Conservation (phyloP, 306 rosid species). For the Begonia peltatifolia region DNA sequence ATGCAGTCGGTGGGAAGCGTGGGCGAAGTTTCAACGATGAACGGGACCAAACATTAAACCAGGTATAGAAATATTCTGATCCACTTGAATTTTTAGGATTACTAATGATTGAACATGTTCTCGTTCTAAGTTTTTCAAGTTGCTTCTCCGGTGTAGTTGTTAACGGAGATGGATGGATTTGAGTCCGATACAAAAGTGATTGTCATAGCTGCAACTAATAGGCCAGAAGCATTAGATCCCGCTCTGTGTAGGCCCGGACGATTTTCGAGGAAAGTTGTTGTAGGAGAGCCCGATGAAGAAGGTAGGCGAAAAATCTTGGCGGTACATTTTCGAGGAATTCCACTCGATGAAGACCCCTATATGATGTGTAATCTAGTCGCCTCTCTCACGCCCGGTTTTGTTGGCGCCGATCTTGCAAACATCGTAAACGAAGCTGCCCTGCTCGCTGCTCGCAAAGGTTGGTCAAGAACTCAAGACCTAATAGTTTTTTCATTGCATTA, state of each 20-base stretch:
- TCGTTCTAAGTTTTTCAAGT: too few species aligned
- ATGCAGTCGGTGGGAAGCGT: conserved; percentile 93
- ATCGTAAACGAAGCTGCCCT: conserved; percentile 83
- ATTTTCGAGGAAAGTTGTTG: conserved; percentile 84
- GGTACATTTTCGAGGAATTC: conserved; percentile 84
- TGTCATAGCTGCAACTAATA: conserved; percentile 89
- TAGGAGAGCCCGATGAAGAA: conserved; percentile 87
- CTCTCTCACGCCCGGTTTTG: conserved; percentile 72
- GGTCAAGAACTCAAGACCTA: not conserved
- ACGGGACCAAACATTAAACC: conserved; percentile 90
- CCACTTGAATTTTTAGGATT: too few species aligned
- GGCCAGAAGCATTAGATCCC: conserved; percentile 89
- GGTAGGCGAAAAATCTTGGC: conserved; percentile 90
- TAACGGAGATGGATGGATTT: conserved; percentile 99
- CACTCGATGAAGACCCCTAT: conserved; percentile 59
- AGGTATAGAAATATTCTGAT: conserved; percentile 22
- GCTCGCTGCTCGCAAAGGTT: conserved; percentile 94
- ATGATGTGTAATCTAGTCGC: conserved; percentile 68
- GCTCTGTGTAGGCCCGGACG: conserved; percentile 98
- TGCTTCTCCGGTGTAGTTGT: conserved; percentile 29
- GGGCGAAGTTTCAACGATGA: conserved; percentile 94
- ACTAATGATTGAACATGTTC: too few species aligned
- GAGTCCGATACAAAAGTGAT: conserved; percentile 79
- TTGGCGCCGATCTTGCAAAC: conserved; percentile 95
- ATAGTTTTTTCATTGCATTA: too few species aligned